A percentile compares a stretch with the other conserved stretches of the same genome.
Evolutionary conservation across 2,329 filamentous ascomycete genomes (phyloP).

Genomic region (Trichoderma atroviride): DNA sequence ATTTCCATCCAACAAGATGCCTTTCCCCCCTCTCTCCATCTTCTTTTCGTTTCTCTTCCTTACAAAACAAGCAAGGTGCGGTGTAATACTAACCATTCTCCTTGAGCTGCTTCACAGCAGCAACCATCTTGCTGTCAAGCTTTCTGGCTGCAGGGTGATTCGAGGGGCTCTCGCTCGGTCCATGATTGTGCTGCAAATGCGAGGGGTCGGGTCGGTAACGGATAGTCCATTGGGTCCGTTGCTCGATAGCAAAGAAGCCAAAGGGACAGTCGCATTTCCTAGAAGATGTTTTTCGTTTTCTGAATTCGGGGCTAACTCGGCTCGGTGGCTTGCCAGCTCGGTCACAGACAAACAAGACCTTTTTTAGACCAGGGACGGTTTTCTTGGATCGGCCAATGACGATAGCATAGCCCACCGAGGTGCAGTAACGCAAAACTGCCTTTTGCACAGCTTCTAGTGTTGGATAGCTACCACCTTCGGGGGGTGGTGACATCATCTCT

Average conservation of each 20-base stretch:
- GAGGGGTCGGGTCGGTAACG: constrained; percentile 62
- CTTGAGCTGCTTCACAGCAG: constrained; percentile 66
- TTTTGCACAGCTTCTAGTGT: constrained; percentile 67
- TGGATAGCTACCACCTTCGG: constrained; percentile 65
- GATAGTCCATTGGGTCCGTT: constrained; percentile 68
- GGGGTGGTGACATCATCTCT: constrained; percentile 63
- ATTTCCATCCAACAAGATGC: constrained; percentile 30
- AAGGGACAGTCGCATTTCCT: constrained; percentile 70
- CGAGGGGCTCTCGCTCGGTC: constrained; percentile 67
- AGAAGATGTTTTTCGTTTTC: constrained; percentile 68
- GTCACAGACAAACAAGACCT: constrained; percentile 69
- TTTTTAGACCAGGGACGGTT: constrained; percentile 67
- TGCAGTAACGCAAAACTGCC: constrained; percentile 65
- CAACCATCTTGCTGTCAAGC: constrained; percentile 68
- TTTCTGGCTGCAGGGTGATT: constrained; percentile 67
- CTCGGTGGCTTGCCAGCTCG: constrained; percentile 64
- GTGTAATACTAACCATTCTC: constrained; percentile 55
- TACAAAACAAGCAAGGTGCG: constrained; percentile 37
- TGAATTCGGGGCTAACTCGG: constrained; percentile 63
- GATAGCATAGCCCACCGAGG: constrained; percentile 68
- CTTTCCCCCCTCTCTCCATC: neutral
- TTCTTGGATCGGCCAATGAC: constrained; percentile 71
- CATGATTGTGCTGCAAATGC: constrained; percentile 65
- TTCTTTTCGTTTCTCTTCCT: neutral
- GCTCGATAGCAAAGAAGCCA: constrained; percentile 70